Conservation (phyloP, 805 yeast species). For the Jamesozyma lodderae region DNA sequence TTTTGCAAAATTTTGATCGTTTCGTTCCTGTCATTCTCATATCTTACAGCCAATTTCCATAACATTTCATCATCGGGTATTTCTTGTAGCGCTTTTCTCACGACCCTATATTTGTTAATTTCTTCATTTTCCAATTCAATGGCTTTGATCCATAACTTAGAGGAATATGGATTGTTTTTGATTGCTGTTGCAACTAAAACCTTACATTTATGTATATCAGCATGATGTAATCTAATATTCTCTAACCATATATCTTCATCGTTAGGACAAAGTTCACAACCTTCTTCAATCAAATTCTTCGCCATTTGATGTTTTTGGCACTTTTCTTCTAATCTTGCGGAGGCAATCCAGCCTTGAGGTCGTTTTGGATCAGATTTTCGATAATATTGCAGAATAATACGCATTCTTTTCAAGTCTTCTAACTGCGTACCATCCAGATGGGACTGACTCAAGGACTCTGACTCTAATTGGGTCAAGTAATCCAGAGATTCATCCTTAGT, state of each 20-base stretch:
- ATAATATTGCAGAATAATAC: constrained; percentile 55
- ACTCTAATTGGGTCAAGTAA: constrained; percentile 36
- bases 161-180: constrained; percentile 43
- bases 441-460: constrained; percentile 1
- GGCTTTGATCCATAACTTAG: constrained; percentile 67
- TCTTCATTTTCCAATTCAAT: constrained; percentile 52
- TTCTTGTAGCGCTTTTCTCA: constrained; percentile 63
- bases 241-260: constrained; percentile 79
- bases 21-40: constrained; percentile 46
- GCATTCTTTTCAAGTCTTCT: constrained; percentile 51
- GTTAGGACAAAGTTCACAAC: constrained; percentile 57
- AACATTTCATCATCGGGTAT: constrained; percentile 47
- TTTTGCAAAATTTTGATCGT: constrained; percentile 46
- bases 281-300: constrained; percentile 54
- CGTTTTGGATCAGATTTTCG: constrained; percentile 64
- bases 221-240: constrained; percentile 49
- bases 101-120: constrained; percentile 43
- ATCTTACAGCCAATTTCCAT: constrained; percentile 60
- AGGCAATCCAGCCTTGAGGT: constrained; percentile 77
- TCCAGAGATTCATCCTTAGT: constrained; percentile 31
- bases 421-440: constrained; percentile 24
- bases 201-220: constrained; percentile 40
- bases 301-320: constrained; percentile 52
- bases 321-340: constrained; percentile 68
- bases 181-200: constrained; percentile 60